Conservation (phyloP, 192 early-diverging fungal species). For the Geranomyces variabilis region DNA sequence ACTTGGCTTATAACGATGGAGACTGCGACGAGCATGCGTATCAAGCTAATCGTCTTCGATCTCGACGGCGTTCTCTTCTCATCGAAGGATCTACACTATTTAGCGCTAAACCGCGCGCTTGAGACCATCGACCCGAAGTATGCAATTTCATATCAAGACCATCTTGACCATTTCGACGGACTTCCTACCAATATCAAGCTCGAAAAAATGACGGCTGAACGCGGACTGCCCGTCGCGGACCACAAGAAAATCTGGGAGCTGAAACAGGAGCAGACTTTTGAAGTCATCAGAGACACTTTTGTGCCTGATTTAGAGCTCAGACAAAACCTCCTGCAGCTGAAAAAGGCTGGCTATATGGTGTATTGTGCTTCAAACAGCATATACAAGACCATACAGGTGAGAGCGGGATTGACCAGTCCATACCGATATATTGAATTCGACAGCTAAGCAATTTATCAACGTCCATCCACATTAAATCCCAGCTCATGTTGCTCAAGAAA, state of each 20-base stretch:
- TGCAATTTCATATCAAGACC: constrained; percentile 10
- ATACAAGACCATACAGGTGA: constrained; percentile 19
- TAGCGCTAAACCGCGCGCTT: constrained; percentile 18
- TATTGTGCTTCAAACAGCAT: constrained; percentile 26
- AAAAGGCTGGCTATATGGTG: background rate
- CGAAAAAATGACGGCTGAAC: constrained; percentile 14
- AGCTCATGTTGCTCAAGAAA: constrained; percentile 15
- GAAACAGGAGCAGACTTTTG: constrained; percentile 25
- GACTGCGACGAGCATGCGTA: background rate
- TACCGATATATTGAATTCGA: no score
- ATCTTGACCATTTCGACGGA: constrained; percentile 15
- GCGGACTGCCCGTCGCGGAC: constrained; percentile 1
- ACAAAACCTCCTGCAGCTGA: background rate
- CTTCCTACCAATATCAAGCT: constrained; percentile 18
- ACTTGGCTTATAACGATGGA: no score
- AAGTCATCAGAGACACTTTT: constrained; percentile 19
- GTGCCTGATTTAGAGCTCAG: background rate
- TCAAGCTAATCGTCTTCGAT: constrained; percentile 20
- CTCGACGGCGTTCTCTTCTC: constrained; percentile 17
- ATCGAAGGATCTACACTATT: constrained; percentile 11
- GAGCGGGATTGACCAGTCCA: no score
- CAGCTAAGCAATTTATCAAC: no score
- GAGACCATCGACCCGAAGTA: constrained; percentile 7
- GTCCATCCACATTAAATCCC: background rate
- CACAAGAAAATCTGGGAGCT: constrained; percentile 16